phyloP scores from a whole-genome alignment of 1,139 yeast genomes.

The Lodderomyces oxycetoniae region DNA sequence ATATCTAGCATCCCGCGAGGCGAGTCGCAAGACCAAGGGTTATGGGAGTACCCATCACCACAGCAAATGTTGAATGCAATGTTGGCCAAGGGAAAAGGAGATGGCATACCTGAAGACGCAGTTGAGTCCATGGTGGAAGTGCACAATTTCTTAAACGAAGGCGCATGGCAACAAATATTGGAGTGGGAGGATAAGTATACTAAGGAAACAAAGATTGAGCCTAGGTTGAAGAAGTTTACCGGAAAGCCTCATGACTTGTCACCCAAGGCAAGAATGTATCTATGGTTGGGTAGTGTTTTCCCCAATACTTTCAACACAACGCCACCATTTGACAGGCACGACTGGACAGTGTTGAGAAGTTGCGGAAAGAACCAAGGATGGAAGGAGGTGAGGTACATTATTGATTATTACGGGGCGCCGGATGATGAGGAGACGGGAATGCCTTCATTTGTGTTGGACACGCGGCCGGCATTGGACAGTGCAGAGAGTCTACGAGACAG shows the following conservation, averaged over 20 bases:
- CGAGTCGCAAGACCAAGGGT: constrained; percentile 54
- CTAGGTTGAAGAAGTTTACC: constrained; percentile 79
- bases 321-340: constrained; percentile 97
- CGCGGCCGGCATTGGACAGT: constrained; percentile 88
- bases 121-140: constrained; percentile 97
- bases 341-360: constrained; percentile 89
- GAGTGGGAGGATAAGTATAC: constrained; percentile 78
- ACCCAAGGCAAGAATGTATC: constrained; percentile 79
- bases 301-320: constrained; percentile 71
- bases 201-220: constrained; percentile 49
- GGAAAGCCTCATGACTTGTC: constrained; percentile 87
- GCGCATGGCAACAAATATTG: constrained; percentile 94
- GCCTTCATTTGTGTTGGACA: constrained; percentile 90
- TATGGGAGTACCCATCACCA: constrained; percentile 99
- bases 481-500: constrained; percentile 63
- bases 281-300: constrained; percentile 60
- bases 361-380: constrained; percentile 44
- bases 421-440: constrained; percentile 83
- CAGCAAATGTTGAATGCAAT: constrained; percentile 98
- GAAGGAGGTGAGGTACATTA: constrained; percentile 74
- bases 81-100: constrained; percentile 87
- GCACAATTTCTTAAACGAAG: constrained; percentile 93
- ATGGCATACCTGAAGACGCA: constrained; percentile 87
- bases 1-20: constrained; percentile 88
- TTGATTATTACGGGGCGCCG: constrained; percentile 91